These are phyloP conservation scores for Herpetomonas samuelpessoai DNA, from an alignment of 208 protist species.

Conservation along the genomic window DNA sequence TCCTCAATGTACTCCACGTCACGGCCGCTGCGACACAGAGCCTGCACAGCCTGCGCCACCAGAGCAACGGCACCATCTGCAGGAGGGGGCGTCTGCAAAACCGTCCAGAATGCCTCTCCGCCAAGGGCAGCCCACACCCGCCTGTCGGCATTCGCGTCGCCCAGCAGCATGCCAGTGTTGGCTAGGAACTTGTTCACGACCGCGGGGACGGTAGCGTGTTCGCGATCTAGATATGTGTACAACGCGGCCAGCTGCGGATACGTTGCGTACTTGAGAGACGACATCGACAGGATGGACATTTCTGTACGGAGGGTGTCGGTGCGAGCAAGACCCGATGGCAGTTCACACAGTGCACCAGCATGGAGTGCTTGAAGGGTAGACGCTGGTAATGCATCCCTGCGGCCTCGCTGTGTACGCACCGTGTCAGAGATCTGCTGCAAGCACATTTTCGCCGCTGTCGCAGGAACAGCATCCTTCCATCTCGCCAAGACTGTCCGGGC, in stretches of 20 bases:
- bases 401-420: conserved; percentile 2
- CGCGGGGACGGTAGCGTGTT: conserved; percentile 17
- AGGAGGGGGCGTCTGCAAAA: not conserved
- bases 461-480: too few species aligned
- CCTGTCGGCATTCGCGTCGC: conserved; percentile 9
- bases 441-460: conserved; percentile 30
- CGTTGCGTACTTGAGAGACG: conserved; percentile 25
- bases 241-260: conserved; percentile 16
- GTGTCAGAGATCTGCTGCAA: conserved; percentile 38
- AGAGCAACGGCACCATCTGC: not conserved
- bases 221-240: conserved; percentile 29
- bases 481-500: too few species aligned
- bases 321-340: conserved; percentile 14
- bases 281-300: conserved; percentile 34
- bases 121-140: conserved; percentile 12
- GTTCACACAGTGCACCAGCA: conserved; percentile 18
- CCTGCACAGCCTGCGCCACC: conserved; percentile 28
- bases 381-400: not conserved
- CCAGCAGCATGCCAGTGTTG: conserved; percentile 48
- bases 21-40: conserved; percentile 19
- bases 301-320: conserved; percentile 11
- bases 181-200: conserved; percentile 71
- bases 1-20: conserved; percentile 44
- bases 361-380: conserved; percentile 17
- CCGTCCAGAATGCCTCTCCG: too few species aligned